These are phyloP conservation scores for Azolla pinnata DNA, from an alignment of 75 land plant species.

Conservation along the genomic window DNA sequence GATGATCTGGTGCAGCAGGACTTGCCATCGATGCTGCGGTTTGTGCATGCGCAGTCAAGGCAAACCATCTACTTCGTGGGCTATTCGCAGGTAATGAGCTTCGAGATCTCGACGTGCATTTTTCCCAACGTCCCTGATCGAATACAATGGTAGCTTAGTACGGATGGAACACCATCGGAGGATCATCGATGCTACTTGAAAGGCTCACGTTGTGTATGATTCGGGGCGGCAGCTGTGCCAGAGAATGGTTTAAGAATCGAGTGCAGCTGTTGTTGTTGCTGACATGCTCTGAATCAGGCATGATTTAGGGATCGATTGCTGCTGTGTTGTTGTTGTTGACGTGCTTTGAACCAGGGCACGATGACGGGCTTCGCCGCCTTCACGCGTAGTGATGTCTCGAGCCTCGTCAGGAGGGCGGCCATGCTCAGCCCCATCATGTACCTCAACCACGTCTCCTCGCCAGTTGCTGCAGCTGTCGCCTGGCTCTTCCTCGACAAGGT, in stretches of 20 bases:
- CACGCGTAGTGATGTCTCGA: conserved; percentile 22
- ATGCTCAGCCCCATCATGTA: conserved; percentile 61
- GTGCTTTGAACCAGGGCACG: conserved; percentile 79
- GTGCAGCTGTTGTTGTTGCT: too few relatives aligned
- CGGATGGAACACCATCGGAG: too few relatives aligned
- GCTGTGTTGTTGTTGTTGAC: not conserved
- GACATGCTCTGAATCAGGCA: too few relatives aligned
- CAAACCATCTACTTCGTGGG: conserved; percentile 63
- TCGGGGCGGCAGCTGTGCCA: too few relatives aligned
- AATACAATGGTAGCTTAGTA: too few relatives aligned
- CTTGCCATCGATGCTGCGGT: conserved; percentile 43
- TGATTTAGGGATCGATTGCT: too few relatives aligned
- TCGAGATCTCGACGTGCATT: too few relatives aligned
- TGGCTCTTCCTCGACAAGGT: conserved; percentile 48
- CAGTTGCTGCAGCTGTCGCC: conserved; percentile 34
- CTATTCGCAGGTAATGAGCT: conserved; percentile 64
- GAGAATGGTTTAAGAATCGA: too few relatives aligned
- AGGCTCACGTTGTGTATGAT: too few relatives aligned
- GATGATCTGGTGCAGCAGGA: conserved; percentile 64
- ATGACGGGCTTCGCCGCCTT: conserved; percentile 52
- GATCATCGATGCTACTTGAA: too few relatives aligned
- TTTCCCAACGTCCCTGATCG: too few relatives aligned
- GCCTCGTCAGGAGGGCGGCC: conserved; percentile 45
- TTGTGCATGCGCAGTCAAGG: conserved; percentile 37
- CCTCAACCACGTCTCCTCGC: conserved; percentile 38